Base-by-base conservation (phyloP, 2,329 filamentous ascomycete genomes). In the Phymatotrichopsis omnivora region DNA sequence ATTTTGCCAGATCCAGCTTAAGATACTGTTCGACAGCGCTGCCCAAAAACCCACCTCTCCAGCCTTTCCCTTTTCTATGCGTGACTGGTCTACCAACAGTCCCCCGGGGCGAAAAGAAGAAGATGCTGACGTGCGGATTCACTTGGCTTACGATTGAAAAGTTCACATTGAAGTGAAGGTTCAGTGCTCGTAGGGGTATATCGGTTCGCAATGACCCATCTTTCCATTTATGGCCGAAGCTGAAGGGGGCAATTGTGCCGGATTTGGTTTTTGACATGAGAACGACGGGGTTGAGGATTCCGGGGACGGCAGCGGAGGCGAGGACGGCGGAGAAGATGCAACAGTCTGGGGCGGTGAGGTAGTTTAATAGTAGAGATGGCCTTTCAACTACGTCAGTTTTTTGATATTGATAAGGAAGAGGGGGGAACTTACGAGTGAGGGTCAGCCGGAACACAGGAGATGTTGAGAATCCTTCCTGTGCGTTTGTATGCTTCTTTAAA, bases 221-320 rank as follows among this genome's bases (percentile, higher is more conserved):
- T 65, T 98, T 98, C 91, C 91, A 98, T 66, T 96, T 96, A 69
- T 96, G 87, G 0, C 91, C 91, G 61, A 98, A 98, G 0, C 85
- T 93, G 64, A 94, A 98, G 0, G 91, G 91, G 0, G 78, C 76
- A 3, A 98, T 70, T 2, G 71, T 78, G 1, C 86, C 87, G 49
- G 86, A 75, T 14, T 72, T 70, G 42, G 74, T 82, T 67, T 93
- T 94, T 70, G 78, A 78, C 80, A 94, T 87, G 6, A 98, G 76
- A 1, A 98, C 89, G 2, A 93, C 84, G 0, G 91, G 91, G 60
- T 96, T 96, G 27, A 96, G 68, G 46, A 98, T 96, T 1, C 91
- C 91, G 0, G 91, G 91, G 0, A 98, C 91, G 4, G 91, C 91
- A 3, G 91, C 91, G 5, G 87, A 95, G 1, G 91, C 91, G 33